A percentile compares a stretch with the other conserved stretches of the same genome.
Evolutionary conservation across 2,329 filamentous ascomycete species (phyloP).

Genomic region (Passalora sequoiae): DNA sequence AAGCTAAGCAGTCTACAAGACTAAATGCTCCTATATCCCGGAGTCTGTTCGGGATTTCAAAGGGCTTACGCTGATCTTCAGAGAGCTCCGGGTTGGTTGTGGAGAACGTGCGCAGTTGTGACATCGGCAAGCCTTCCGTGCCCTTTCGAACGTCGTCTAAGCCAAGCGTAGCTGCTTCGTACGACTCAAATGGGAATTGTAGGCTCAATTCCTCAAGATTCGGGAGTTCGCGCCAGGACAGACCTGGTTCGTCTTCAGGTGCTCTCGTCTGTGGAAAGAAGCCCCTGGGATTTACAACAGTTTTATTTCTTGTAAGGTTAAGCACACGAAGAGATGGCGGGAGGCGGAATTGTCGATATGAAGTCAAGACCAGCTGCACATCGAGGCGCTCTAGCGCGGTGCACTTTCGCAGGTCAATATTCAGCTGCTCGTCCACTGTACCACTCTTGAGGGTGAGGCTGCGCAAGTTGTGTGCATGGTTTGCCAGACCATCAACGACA

Average conservation of each 20-base stretch:
- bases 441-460: constrained; percentile 6
- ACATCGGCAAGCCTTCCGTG: neutral
- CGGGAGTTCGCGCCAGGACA: neutral
- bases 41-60: neutral
- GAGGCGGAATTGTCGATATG: constrained; percentile 2
- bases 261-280: neutral
- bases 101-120: neutral
- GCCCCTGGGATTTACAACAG: neutral
- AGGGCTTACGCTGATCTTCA: neutral
- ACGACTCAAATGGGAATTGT: neutral
- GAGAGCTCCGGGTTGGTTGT: constrained; percentile 1
- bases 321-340: constrained; percentile 6
- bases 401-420: constrained; percentile 11
- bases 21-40: constrained; percentile 9
- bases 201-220: neutral
- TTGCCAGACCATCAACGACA: neutral
- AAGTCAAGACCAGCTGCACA: constrained; percentile 3
- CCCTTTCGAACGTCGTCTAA: neutral
- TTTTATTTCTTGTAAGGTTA: neutral
- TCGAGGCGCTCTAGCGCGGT: constrained; percentile 5
- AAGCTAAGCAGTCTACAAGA: constrained; percentile 8
- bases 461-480: neutral
- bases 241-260: neutral
- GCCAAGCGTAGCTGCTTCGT: neutral
- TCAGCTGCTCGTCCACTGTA: neutral